These are phyloP conservation scores for Tremella yokohamensis DNA, from an alignment of 768 basidiomycete species.

Conservation along the genomic window DNA sequence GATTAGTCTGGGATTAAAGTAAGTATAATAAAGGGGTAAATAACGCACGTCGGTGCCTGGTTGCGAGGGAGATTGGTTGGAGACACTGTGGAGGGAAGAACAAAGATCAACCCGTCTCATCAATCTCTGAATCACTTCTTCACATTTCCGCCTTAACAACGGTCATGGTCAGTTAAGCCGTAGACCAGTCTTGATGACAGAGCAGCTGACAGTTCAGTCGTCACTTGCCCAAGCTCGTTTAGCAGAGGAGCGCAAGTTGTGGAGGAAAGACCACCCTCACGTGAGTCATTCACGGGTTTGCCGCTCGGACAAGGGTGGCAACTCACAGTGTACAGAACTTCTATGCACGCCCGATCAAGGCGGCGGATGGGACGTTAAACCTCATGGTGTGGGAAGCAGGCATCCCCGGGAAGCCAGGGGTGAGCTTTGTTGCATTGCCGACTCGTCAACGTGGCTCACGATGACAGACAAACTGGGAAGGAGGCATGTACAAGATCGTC, in stretches of 20 bases:
- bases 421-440: neutral
- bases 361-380: conserved; percentile 88
- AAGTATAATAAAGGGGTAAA: no score
- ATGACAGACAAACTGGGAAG: conserved; percentile 94
- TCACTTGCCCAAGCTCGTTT: conserved; percentile 66
- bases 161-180: neutral
- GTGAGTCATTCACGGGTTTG: conserved; percentile 57
- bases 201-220: conserved; percentile 24
- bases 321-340: conserved; percentile 69
- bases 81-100: no score
- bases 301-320: conserved; percentile 3
- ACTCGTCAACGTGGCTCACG: conserved; percentile 14
- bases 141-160: no score
- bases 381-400: conserved; percentile 98
- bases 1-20: neutral
- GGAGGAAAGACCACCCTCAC: conserved; percentile 98
- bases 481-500: conserved; percentile 84
- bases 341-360: conserved; percentile 89
- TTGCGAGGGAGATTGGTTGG: no score
- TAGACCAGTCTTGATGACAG: neutral
- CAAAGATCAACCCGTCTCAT: no score
- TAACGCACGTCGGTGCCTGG: no score
- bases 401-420: conserved; percentile 79
- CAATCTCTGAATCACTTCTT: no score
- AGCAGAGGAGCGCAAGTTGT: conserved; percentile 95